Evolutionary conservation across 2,329 filamentous ascomycete genomes (phyloP), one percentile per base, ranked within the genome.

Genomic region (Colletotrichum filicis): DNA sequence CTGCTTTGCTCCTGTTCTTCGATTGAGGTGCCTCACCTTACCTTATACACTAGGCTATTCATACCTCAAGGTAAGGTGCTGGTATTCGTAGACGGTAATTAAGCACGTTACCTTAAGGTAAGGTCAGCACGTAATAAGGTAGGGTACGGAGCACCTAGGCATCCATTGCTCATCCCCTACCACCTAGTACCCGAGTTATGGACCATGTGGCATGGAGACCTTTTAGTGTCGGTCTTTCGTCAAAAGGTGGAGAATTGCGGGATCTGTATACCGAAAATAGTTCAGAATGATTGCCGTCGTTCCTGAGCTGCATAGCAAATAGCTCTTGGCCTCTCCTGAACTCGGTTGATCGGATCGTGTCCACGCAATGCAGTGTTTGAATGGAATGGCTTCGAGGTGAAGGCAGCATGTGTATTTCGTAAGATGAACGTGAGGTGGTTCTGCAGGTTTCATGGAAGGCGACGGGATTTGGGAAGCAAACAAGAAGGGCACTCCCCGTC

Each of bases 351-450:
- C 60, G 66, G 49, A 42, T 56, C 4, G 46, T 19, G 37, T 28
- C 61, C 30, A 63, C 69, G 65, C 69, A 69, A 64, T 64, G 7
- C 30, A 30, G 32, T 52, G 53, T 63, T 61, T 68, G 59, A 46
- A 49, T 22, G 56, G 64, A 37, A 72, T 57, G 65, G 58, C n/a
- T 37, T 32, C 42, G 22, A 22, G 49, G 19, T 22, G 42, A 49
- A 22, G 19, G 7, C 7, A 49, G 16, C 11, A 19, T 49, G 42
- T 49, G 19, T 49, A 49, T 49, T 49, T 49, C 19, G 19, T 11
- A 49, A 49, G 19, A 49, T 49, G 19, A 49, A 49, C 42, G 42
- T 22, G 42, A 19, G 16, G 16, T 49, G 42, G 42, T 49, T n/a
- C 5, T 49, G 3, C 1, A 35, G 32, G 42, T 49, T 49, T 49